Evolutionary conservation across 495 filamentous ascomycete genomes (phyloP), one percentile per base, ranked within the genome.

Genomic region (Penicillium bialowiezense): DNA sequence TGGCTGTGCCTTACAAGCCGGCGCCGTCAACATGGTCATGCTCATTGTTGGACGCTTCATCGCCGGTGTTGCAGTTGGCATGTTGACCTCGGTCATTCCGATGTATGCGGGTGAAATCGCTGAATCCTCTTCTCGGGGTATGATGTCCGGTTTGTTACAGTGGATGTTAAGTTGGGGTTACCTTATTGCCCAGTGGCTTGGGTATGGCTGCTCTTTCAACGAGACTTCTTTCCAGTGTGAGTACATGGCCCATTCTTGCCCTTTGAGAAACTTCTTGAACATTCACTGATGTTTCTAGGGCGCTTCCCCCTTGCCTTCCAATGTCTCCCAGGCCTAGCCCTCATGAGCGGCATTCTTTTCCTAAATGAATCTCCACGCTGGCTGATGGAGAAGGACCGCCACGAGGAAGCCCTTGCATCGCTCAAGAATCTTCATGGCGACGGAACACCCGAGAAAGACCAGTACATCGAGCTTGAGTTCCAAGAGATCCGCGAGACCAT

Each of bases 321-420:
- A 46, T 65, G 65, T 44, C 46, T 80, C 9, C 77, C 77, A 1
- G 67, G 69, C 13, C 41, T 79, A 7, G 42, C 74, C 17, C 64
- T 82, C 14, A 63, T 68, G 3, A 26, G 54, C 5, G 74, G 75
- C 9, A 67, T 85, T 44, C 83, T 73, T 72, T 76, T 81, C 56
- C 68, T 84, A 7, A 76, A 78, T n/a, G 78, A 85, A 48, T 76
- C 71, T 0, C 77, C 77, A 5, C 59, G 77, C 10, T 88, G 64
- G 68, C 70, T 87, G 18, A 82, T 88, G 51, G 74, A 78, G 50
- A 83, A 84, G 53, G 85, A 86, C 62, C 75, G 77, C 45, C 70
- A 77, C 48, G 85, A 88, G 9, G 59, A 85, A 60, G 85, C 85
- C 6, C 76, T 63, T 4, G 44, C 24, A 1, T 39, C 48, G 8